Percentiles rank a stretch among this genome's conserved stretches.
Conservation (phyloP, 352 stramenopile species). For the Globisporangium echinulatum region DNA sequence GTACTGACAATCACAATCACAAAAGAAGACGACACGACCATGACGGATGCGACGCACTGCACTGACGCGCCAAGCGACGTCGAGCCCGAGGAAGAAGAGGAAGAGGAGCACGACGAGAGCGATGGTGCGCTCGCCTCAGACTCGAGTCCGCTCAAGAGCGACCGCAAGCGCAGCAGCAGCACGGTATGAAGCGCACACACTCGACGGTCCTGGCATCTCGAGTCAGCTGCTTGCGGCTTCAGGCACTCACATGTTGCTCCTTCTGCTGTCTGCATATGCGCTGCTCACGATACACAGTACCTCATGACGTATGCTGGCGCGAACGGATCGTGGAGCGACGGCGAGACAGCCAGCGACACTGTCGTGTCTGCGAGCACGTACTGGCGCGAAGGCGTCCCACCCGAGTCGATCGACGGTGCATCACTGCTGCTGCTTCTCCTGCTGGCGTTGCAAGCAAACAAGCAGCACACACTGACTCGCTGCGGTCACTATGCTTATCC, state of each 20-base stretch:
- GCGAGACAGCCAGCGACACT: background rate
- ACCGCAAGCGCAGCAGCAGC: slow-evolving; percentile 11
- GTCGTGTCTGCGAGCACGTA: slow-evolving; percentile 10
- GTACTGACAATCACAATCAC: background rate
- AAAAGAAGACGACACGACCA: slow-evolving; percentile 2
- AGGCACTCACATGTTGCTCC: background rate
- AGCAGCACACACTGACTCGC: background rate
- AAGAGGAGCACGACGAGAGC: slow-evolving; percentile 7
- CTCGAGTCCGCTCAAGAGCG: slow-evolving; percentile 12
- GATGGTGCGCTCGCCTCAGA: slow-evolving; percentile 5
- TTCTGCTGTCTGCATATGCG: background rate
- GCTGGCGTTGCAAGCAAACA: no score
- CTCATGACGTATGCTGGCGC: slow-evolving; percentile 1
- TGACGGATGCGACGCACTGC: slow-evolving; percentile 2
- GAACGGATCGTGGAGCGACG: slow-evolving; percentile 2
- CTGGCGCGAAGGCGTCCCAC: slow-evolving; percentile 8
- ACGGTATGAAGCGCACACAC: background rate
- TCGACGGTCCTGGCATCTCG: no score
- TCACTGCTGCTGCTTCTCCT: background rate
- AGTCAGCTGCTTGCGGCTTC: no score
- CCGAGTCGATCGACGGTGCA: slow-evolving; percentile 12
- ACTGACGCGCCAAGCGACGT: slow-evolving; percentile 1
- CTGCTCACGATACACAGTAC: background rate
- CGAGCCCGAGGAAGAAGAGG: slow-evolving; percentile 12
- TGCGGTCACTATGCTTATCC: background rate